A percentile compares a stretch with the other conserved stretches of the same genome.
Evolutionary conservation across 108 stramenopile genomes (phyloP).

Genomic region (Tribonema minus): DNA sequence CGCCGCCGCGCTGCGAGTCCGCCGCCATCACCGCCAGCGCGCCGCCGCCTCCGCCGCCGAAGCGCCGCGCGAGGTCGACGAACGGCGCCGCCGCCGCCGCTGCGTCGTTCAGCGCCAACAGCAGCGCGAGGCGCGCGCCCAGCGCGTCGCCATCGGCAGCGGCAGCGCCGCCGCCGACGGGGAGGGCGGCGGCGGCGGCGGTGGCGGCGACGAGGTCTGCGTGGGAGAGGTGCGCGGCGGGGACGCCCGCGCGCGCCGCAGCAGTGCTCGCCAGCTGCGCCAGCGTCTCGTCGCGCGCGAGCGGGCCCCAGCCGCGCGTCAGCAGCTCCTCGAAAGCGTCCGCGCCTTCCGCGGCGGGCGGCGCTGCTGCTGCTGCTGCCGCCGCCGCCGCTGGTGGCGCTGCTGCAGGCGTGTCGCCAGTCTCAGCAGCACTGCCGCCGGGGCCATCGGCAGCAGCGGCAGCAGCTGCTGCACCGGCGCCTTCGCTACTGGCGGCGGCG

Average conservation of each 20-base stretch:
- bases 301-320: conserved; percentile 25
- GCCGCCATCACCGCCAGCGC: conserved; percentile 9
- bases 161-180: conserved; percentile 11
- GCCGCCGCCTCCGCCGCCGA: not conserved
- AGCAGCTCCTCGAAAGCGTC: conserved; percentile 17
- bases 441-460: not conserved
- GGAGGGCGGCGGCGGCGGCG: conserved; percentile 24
- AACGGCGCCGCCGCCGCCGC: conserved; percentile 36
- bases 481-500: not conserved
- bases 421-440: not conserved
- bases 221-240: conserved; percentile 23
- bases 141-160: conserved; percentile 5
- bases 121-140: conserved; percentile 34
- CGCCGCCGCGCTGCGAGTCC: conserved; percentile 28
- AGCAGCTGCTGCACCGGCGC: not conserved
- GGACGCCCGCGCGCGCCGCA: conserved; percentile 21
- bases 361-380: not conserved
- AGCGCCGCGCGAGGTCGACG: conserved; percentile 40
- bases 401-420: not conserved
- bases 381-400: not conserved
- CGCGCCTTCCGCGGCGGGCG: not conserved
- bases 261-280: conserved; percentile 15
- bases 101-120: conserved; percentile 37
- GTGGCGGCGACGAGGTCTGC: conserved; percentile 13
- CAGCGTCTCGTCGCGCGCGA: conserved; percentile 24